A percentile compares a stretch with the other conserved stretches of the same genome.
These are phyloP conservation scores for Fusarium sp. DNA, from an alignment of 2,329 filamentous ascomycete species.

Conservation along the genomic window DNA sequence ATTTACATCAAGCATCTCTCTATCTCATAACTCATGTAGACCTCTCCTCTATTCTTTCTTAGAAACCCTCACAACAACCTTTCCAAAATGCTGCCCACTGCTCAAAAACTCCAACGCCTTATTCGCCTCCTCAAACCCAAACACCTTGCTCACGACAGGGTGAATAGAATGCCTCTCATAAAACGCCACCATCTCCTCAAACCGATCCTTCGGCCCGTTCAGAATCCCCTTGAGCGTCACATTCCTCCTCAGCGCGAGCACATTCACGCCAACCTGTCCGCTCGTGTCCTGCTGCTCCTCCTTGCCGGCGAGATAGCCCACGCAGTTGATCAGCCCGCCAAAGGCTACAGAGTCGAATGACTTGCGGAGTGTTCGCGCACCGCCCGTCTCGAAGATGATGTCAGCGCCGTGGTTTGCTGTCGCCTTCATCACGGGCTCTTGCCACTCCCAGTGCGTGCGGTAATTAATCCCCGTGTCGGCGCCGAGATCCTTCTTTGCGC, in stretches of 20 bases:
- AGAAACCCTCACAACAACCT: conserved; percentile 58
- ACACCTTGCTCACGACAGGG: conserved; percentile 58
- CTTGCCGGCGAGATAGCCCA: conserved; percentile 61
- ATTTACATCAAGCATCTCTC: not conserved
- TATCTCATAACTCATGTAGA: not conserved
- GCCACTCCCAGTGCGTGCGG: conserved; percentile 60
- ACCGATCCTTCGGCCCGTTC: conserved; percentile 64
- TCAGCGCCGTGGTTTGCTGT: conserved; percentile 59
- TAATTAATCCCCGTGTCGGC: conserved; percentile 64
- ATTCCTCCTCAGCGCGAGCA: conserved; percentile 58
- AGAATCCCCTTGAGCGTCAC: conserved; percentile 63
- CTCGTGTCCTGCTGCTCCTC: conserved; percentile 56
- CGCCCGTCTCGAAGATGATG: conserved; percentile 64
- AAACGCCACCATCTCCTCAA: conserved; percentile 62
- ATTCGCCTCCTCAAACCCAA: conserved; percentile 55
- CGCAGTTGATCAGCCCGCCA: conserved; percentile 61
- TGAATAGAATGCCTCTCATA: conserved; percentile 54
- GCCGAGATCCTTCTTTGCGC: conserved; percentile 56
- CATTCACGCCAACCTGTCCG: conserved; percentile 63
- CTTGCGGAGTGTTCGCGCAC: conserved; percentile 59
- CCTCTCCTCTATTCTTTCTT: conserved; percentile 23
- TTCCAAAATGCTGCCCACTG: conserved; percentile 64
- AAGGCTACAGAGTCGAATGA: conserved; percentile 62
- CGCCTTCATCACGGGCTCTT: conserved; percentile 55
- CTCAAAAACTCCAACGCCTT: conserved; percentile 62